A percentile compares a stretch with the other conserved stretches of the same genome.
Evolutionary conservation across 2,329 filamentous ascomycete species (phyloP).

Genomic region (Diaporthe destruens): DNA sequence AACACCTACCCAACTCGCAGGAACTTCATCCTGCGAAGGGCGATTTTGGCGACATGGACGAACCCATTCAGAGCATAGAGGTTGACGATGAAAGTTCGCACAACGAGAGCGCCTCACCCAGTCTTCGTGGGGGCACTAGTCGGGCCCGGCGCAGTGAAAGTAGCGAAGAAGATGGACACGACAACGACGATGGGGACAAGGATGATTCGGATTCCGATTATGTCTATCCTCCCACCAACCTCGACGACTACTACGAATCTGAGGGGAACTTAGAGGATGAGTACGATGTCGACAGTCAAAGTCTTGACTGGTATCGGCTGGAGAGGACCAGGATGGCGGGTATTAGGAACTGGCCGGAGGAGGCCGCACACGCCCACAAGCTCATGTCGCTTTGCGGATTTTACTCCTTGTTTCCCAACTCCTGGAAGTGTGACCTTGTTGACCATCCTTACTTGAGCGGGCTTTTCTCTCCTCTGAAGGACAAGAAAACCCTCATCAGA

Average conservation of each 20-base stretch:
- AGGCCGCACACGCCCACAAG: conserved; percentile 51
- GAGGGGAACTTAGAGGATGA: conserved; percentile 37
- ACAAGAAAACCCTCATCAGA: conserved; percentile 47
- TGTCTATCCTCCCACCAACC: not conserved
- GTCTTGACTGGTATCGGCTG: conserved; percentile 23
- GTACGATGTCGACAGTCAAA: conserved; percentile 27
- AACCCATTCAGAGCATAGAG: conserved; percentile 61
- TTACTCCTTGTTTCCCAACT: conserved; percentile 51
- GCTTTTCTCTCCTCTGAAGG: conserved; percentile 48
- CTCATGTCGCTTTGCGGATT: conserved; percentile 52
- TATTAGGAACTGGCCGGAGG: conserved; percentile 48
- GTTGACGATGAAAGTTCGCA: conserved; percentile 44
- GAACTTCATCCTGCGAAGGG: not conserved
- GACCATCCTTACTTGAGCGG: conserved; percentile 51
- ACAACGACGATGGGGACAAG: not conserved
- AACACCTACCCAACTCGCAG: not conserved
- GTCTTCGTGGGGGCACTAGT: conserved; percentile 26
- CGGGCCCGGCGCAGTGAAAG: conserved; percentile 51
- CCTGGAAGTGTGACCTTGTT: conserved; percentile 50
- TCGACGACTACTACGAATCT: conserved; percentile 24
- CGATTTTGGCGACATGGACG: conserved; percentile 49
- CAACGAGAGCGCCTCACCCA: conserved; percentile 3
- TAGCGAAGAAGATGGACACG: not conserved
- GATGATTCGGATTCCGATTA: conserved; percentile 18
- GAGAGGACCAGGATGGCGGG: conserved; percentile 42